Conservation (phyloP, 371 early-diverging fungal species). For the Mucor circinelloides region DNA sequence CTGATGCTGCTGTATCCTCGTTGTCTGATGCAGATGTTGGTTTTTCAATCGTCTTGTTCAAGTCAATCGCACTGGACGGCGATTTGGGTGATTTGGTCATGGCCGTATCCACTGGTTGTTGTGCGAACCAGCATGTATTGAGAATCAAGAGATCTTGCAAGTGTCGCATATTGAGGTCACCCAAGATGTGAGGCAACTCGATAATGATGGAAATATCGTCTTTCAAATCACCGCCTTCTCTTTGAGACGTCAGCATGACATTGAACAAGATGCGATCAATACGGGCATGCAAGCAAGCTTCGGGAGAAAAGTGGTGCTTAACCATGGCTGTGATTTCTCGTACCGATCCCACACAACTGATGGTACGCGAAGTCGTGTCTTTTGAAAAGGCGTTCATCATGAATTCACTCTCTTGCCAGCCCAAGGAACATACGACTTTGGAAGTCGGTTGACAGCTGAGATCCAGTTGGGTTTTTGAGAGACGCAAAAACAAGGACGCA, state of each 20-base stretch:
- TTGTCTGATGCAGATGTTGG: not conserved
- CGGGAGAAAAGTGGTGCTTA: slow-evolving; percentile 83
- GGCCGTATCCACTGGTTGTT: not conserved
- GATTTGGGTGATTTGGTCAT: not conserved
- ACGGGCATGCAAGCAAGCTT: slow-evolving; percentile 70
- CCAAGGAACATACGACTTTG: slow-evolving; percentile 74
- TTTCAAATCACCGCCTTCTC: slow-evolving; percentile 33
- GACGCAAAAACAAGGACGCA: slow-evolving; percentile 52
- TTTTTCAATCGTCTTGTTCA: not conserved
- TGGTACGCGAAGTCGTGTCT: slow-evolving; percentile 46
- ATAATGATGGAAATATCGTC: slow-evolving; percentile 64
- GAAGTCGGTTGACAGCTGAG: slow-evolving; percentile 79
- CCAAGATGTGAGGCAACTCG: slow-evolving; percentile 57
- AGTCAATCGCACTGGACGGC: not conserved
- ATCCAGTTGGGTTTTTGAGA: slow-evolving; percentile 71
- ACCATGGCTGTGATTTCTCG: slow-evolving; percentile 63
- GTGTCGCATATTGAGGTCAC: slow-evolving; percentile 74
- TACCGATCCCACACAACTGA: slow-evolving; percentile 66
- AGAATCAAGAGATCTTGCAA: slow-evolving; percentile 78
- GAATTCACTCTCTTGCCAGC: slow-evolving; percentile 75
- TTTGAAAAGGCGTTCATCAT: slow-evolving; percentile 53
- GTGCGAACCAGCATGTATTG: slow-evolving; percentile 68
- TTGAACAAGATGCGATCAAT: slow-evolving; percentile 65
- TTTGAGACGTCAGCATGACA: slow-evolving; percentile 56
- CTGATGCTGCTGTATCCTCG: not conserved